A percentile compares a stretch with the other conserved stretches of the same genome.
Conservation (phyloP, 495 filamentous ascomycete genomes). For the Margaritispora aquatica region DNA sequence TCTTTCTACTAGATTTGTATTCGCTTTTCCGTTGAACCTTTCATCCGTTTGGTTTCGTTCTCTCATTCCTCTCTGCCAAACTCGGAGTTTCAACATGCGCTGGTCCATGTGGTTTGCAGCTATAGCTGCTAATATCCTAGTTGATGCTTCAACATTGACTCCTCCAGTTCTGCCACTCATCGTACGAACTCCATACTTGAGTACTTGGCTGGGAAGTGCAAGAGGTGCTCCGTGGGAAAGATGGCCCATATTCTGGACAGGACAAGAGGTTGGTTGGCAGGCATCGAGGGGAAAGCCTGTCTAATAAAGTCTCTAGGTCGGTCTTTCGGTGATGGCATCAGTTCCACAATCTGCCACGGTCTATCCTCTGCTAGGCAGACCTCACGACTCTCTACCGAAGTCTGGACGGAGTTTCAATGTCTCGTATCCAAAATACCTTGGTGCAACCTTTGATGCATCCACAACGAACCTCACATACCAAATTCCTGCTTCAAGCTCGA, state of each 20-base stretch:
- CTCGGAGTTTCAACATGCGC: conserved; percentile 16
- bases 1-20: no score
- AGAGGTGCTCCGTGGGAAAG: conserved; percentile 78
- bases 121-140: conserved; percentile 31
- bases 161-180: conserved; percentile 83
- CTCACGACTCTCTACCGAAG: conserved; percentile 65
- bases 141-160: conserved; percentile 46
- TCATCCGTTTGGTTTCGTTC: no score
- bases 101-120: conserved; percentile 26
- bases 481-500: conserved; percentile 44
- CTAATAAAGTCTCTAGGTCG: conserved; percentile 47
- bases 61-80: not conserved
- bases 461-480: conserved; percentile 87
- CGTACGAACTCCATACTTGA: conserved; percentile 89
- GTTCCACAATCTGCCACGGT: conserved; percentile 62
- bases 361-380: conserved; percentile 83
- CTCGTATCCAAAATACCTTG: conserved; percentile 65
- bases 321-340: conserved; percentile 73
- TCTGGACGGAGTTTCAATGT: conserved; percentile 49
- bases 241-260: conserved; percentile 96
- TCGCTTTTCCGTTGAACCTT: no score
- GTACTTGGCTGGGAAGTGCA: conserved; percentile 77
- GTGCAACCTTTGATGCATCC: conserved; percentile 82
- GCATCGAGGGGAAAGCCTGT: not conserved
- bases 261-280: conserved; percentile 30